Evolutionary conservation across 2,329 filamentous ascomycete genomes (phyloP).

Genomic region (Paraphaeosphaeria sporulosa): DNA sequence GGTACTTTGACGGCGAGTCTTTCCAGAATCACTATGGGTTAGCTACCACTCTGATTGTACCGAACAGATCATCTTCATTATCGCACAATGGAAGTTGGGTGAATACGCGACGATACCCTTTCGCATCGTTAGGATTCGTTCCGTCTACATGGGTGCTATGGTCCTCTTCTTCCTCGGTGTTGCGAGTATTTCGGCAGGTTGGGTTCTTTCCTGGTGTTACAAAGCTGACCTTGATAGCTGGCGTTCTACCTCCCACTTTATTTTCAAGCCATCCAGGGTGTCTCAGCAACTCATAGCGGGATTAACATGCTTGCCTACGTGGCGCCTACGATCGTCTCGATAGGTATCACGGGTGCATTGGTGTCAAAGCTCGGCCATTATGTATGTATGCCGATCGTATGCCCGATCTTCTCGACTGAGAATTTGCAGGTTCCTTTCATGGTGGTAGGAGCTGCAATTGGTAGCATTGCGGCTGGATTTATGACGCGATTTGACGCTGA

Average conservation of each 20-base stretch:
- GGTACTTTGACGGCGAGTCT: too few species aligned
- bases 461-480: constrained; percentile 3
- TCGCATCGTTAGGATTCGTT: constrained; percentile 14
- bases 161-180: constrained; percentile 15
- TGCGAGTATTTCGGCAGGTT: constrained; percentile 13
- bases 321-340: constrained; percentile 11
- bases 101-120: constrained; percentile 22
- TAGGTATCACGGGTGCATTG: constrained; percentile 15
- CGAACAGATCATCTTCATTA: too few species aligned
- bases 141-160: constrained; percentile 14
- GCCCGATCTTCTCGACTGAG: background rate
- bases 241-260: constrained; percentile 20
- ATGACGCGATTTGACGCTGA: constrained; percentile 3
- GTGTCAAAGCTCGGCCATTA: constrained; percentile 17
- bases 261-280: constrained; percentile 17
- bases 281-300: constrained; percentile 11
- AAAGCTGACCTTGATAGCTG: background rate
- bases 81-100: constrained; percentile 20
- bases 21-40: too few species aligned
- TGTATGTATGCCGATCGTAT: constrained; percentile 10
- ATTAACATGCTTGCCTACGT: constrained; percentile 13
- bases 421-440: constrained; percentile 14
- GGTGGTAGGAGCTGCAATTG: constrained; percentile 9
- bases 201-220: background rate
- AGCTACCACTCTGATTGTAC: too few species aligned